Evolutionary conservation across 2,329 filamentous ascomycete genomes (phyloP).

Genomic region (Sporothrix brasiliensis): DNA sequence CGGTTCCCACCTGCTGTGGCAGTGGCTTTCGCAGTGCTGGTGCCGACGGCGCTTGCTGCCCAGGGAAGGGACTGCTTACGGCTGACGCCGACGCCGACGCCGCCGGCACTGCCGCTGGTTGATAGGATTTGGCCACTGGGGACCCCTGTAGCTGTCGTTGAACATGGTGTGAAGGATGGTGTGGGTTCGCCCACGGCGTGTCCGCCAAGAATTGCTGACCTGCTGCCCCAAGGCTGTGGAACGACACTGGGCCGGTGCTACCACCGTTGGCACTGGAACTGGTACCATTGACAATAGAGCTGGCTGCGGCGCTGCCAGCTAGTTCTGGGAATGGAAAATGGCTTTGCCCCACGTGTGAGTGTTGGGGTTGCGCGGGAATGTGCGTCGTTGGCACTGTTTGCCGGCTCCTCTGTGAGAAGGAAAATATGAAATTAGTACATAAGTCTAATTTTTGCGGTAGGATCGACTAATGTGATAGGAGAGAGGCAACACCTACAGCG

Average conservation of each 20-base stretch:
- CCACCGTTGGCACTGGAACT: neutral
- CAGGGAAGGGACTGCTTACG: constrained; percentile 11
- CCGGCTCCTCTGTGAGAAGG: constrained; percentile 19
- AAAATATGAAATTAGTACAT: neutral
- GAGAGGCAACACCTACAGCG: constrained; percentile 65
- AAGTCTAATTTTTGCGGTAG: neutral
- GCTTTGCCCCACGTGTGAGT: constrained; percentile 39
- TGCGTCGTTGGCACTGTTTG: neutral
- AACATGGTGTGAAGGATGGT: constrained; percentile 61
- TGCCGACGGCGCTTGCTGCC: neutral
- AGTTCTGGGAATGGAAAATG: constrained; percentile 32
- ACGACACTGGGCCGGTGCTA: constrained; percentile 42
- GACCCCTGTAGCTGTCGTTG: constrained; percentile 32
- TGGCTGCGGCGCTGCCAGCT: neutral
- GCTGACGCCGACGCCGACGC: neutral
- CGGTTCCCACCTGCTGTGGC: constrained; percentile 15
- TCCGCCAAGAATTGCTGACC: constrained; percentile 87
- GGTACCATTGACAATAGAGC: neutral
- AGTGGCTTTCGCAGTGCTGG: constrained; percentile 18
- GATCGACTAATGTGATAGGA: neutral
- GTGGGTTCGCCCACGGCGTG: constrained; percentile 90
- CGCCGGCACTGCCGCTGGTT: neutral
- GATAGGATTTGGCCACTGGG: constrained; percentile 11
- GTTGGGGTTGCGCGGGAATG: constrained; percentile 7
- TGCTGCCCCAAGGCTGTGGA: constrained; percentile 61